Evolutionary conservation across 306 rosid species (phyloP), one percentile per base, ranked within the genome.

Genomic region (Vicia sativa): DNA sequence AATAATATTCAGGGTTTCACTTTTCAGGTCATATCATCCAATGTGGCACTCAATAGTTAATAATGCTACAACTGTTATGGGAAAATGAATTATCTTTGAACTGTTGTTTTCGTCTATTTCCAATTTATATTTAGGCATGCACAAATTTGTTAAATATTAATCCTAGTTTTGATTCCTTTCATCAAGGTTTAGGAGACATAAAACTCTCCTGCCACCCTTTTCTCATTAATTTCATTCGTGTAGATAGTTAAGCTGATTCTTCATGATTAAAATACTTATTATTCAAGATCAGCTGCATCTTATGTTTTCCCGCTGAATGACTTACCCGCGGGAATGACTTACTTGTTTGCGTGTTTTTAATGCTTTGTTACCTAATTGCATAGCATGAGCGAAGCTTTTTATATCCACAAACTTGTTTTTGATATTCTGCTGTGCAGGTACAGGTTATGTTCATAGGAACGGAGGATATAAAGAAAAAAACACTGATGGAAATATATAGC

Each of bases 381-480:
- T 29, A 56, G 56, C 46, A 56, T 57, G 31, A 7, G 14, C 16
- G 50, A 19, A 28, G 26, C 5, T 43, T 59, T 78, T 39, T 15
- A 16, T 35, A 19, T 52, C 29, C 29, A 31, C 12, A 19, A 28
- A 29, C 21, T 28, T 13, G 10, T 67, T 70, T 14, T 16, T 58
- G 21, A 54, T 25, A 6, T 48, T 58, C 50, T 56, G 60, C 39
- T 65, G 7, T 61, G 72, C 78, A 82, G 90, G 67, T 80, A 5
- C 72, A 75, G 61, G 87, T 82, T 13, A 11, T 67, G n/a, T 85
- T 78, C 38, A 14, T 65, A 14, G 87, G 84, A 72, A 75, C 82
- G 46, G 72, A 25, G n/a, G 52, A 16, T 1, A 76, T 85, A 2
- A 80, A n/a, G 19, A 64, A 37, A 14, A 26, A 16, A 18, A 69